phyloP scores from a whole-genome alignment of 495 filamentous ascomycete species.

The Neurospora pannonica region DNA sequence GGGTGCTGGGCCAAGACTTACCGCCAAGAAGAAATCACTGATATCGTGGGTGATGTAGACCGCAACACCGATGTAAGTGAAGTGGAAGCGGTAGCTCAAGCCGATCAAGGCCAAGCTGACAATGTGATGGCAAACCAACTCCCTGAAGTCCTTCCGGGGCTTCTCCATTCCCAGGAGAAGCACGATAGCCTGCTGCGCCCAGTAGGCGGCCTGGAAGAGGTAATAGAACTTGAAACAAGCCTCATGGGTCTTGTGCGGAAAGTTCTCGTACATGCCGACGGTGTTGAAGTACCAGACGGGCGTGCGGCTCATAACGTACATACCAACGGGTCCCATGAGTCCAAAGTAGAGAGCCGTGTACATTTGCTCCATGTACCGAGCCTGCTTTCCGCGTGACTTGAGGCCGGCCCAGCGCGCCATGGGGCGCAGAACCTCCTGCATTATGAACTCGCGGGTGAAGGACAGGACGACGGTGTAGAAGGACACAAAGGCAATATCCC shows the following conservation, averaged over 20 bases:
- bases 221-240: constrained; percentile 95
- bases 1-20: constrained; percentile 36
- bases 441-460: constrained; percentile 93
- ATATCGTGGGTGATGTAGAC: constrained; percentile 97
- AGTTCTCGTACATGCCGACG: constrained; percentile 77
- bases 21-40: constrained; percentile 92
- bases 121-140: constrained; percentile 89
- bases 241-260: constrained; percentile 80
- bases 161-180: constrained; percentile 85
- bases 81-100: constrained; percentile 93
- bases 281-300: constrained; percentile 99
- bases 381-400: constrained; percentile 64
- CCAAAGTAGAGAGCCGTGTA: constrained; percentile 96
- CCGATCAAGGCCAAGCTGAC: constrained; percentile 83
- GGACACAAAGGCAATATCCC: constrained; percentile 76
- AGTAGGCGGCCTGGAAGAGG: constrained; percentile 89
- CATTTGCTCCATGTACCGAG: constrained; percentile 93
- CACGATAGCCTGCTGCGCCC: constrained; percentile 92
- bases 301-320: constrained; percentile 86
- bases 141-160: constrained; percentile 91
- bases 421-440: constrained; percentile 85
- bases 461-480: constrained; percentile 86
- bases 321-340: constrained; percentile 72
- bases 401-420: constrained; percentile 64
- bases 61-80: constrained; percentile 93